A percentile compares a stretch with the other conserved stretches of the same genome.
phyloP scores from a whole-genome alignment of 208 protist species.

The Novymonas esmeraldas region DNA sequence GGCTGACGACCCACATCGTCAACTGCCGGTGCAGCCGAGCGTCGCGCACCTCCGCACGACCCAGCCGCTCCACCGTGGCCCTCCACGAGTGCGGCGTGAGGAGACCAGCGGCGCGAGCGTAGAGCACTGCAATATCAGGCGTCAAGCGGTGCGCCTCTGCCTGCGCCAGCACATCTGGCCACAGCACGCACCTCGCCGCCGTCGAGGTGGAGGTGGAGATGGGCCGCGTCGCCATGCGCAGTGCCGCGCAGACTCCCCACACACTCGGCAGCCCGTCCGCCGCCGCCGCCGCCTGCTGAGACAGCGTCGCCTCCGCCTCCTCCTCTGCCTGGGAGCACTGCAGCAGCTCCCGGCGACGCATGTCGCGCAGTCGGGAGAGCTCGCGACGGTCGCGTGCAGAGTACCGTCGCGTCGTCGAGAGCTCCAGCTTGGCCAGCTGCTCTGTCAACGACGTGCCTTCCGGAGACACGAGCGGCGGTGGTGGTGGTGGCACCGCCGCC shows the following conservation, averaged over 20 bases:
- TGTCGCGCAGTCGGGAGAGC: slow-evolving; percentile 7
- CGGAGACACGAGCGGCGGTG: background rate
- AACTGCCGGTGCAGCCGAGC: slow-evolving; percentile 1
- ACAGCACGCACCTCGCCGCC: background rate
- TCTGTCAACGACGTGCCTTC: slow-evolving; percentile 7
- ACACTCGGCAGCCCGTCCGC: slow-evolving; percentile 6
- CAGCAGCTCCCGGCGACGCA: slow-evolving; percentile 23
- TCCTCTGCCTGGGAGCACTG: slow-evolving; percentile 5
- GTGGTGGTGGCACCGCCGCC: background rate
- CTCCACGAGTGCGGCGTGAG: slow-evolving; percentile 51
- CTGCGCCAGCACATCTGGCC: slow-evolving; percentile 22
- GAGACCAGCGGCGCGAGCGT: slow-evolving; percentile 53
- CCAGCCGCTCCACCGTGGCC: slow-evolving; percentile 35
- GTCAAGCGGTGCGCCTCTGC: slow-evolving; percentile 34
- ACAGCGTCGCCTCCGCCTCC: slow-evolving; percentile 8
- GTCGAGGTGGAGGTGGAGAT: background rate
- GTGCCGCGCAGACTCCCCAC: slow-evolving; percentile 15
- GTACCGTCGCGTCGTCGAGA: slow-evolving; percentile 4
- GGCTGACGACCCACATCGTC: slow-evolving; percentile 53
- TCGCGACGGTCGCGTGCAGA: slow-evolving; percentile 28
- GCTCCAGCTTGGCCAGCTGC: slow-evolving; percentile 13
- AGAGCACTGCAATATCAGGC: slow-evolving; percentile 44
- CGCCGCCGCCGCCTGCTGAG: slow-evolving; percentile 4
- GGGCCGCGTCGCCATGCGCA: slow-evolving; percentile 11
- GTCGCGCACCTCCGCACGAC: background rate